A percentile compares a stretch with the other conserved stretches of the same genome.
Conservation (phyloP, 1,284 basidiomycete genomes). For the Abortiporus biennis region DNA sequence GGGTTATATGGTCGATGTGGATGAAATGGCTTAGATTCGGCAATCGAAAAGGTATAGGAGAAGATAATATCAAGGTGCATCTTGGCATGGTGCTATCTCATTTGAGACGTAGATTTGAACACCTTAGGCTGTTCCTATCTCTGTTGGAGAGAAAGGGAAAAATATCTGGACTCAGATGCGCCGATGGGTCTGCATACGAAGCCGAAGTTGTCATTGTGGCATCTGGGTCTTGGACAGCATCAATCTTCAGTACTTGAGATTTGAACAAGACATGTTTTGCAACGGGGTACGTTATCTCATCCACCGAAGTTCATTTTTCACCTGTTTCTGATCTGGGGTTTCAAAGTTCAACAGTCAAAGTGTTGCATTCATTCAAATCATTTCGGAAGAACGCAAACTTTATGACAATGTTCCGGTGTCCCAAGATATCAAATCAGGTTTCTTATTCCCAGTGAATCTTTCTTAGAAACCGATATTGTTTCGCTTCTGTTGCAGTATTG, state of each 20-base stretch:
- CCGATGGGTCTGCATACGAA: slow-evolving; percentile 48
- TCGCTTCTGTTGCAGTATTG: too few relatives aligned
- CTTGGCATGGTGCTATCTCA: too few relatives aligned
- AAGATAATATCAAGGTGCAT: too few relatives aligned
- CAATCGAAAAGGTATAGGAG: too few relatives aligned
- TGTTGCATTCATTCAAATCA: slow-evolving; percentile 71
- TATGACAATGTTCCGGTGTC: slow-evolving; percentile 70
- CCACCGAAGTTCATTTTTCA: neutral
- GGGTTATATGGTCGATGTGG: too few relatives aligned
- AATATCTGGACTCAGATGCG: slow-evolving; percentile 51
- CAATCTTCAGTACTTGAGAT: slow-evolving; percentile 59
- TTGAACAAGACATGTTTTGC: slow-evolving; percentile 50
- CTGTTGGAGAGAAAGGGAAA: slow-evolving; percentile 35
- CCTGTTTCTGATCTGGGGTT: neutral
- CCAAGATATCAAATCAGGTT: slow-evolving; percentile 61
- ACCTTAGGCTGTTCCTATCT: too few relatives aligned
- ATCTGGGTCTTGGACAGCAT: slow-evolving; percentile 80
- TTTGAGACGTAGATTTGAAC: too few relatives aligned
- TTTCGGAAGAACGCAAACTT: slow-evolving; percentile 53
- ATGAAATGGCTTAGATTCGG: too few relatives aligned
- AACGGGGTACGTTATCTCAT: slow-evolving; percentile 49
- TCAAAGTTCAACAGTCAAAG: slow-evolving; percentile 52
- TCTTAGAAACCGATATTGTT: too few relatives aligned
- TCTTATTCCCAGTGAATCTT: slow-evolving; percentile 70
- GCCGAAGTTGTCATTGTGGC: slow-evolving; percentile 63